Evolutionary conservation across 2,329 filamentous ascomycete genomes (phyloP), one percentile per base, ranked within the genome.

Genomic region (Diaporthe citri): DNA sequence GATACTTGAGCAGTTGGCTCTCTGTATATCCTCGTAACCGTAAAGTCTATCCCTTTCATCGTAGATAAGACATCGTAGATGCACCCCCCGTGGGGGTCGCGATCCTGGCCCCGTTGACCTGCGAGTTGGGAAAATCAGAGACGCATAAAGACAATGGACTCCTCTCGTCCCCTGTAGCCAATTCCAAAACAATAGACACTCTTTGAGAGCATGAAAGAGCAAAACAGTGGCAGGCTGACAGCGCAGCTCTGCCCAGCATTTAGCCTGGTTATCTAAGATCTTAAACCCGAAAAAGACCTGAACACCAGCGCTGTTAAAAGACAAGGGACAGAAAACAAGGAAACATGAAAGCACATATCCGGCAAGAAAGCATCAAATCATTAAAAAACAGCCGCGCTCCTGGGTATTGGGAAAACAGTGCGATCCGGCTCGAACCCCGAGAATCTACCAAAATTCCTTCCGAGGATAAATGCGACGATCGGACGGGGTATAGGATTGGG

Each of bases 261-360:
- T 55, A 69, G 34, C 64, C 64, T 52, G 31, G 46, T 52, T n/a
- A 39, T 69, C 64, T 69, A 69, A 5, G 34, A 69, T 72, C 71
- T 48, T 60, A 7, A 60, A 52, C 51, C 43, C 22, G 41, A 36
- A 8, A 60, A 51, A 72, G 55, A 57, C 74, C 74, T 67, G 41
- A 76, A 76, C 75, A 73, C 75, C 75, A 34, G 56, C 75, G 75
- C 75, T 74, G 36, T 66, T 66, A 74, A 51, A 71, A 51, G 43
- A 72, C 10, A 60, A 43, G 22, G 56, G 55, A 17, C 39, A 36
- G 56, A 60, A 72, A 57, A 74, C 22, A 71, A 66, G 67, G 28
- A 13, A 48, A 48, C 28, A 28, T 48, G 8, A 56, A 62, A 41
- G 41, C 55, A 36, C 28, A 66, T n/a, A 36, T 36, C 7, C 12